Percentiles rank a stretch among this genome's conserved stretches.
Conservation (phyloP, 2,329 filamentous ascomycete genomes). For the Corynespora cassiicola region DNA sequence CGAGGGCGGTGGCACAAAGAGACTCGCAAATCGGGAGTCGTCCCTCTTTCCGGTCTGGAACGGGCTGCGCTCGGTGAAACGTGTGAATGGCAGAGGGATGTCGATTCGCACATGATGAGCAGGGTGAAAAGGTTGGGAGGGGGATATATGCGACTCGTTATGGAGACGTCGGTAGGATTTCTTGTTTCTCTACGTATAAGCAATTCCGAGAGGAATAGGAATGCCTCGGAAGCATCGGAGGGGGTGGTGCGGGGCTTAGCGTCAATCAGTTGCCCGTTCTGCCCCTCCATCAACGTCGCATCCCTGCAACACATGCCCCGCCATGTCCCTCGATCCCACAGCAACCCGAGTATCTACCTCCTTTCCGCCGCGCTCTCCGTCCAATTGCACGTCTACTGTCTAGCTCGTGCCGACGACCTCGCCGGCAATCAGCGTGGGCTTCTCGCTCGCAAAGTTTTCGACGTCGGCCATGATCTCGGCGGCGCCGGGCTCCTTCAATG, state of each 20-base stretch:
- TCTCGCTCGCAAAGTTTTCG: constrained; percentile 41
- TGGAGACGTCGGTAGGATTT: constrained; percentile 3
- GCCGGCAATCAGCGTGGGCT: constrained; percentile 37
- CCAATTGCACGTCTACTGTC: constrained; percentile 6
- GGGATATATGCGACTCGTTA: not conserved
- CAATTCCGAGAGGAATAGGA: no score
- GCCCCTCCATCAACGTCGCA: no score
- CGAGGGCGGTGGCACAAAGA: no score
- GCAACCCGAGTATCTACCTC: constrained; percentile 1
- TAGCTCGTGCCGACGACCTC: constrained; percentile 18
- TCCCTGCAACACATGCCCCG: constrained; percentile 14
- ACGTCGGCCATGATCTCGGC: constrained; percentile 47
- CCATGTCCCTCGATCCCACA: constrained; percentile 2
- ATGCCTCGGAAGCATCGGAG: constrained; percentile 14
- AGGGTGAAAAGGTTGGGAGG: constrained; percentile 3
- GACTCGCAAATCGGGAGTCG: not conserved
- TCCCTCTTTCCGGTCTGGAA: not conserved
- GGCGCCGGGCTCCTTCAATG: constrained; percentile 18
- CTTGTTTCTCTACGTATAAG: no score
- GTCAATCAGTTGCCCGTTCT: no score
- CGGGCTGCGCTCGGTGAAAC: not conserved
- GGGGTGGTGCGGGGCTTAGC: no score
- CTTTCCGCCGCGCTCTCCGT: not conserved
- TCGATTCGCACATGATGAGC: constrained; percentile 1
- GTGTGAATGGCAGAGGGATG: not conserved